Evolutionary conservation across 495 filamentous ascomycete genomes (phyloP).

Genomic region (Neurospora tetrasperma): DNA sequence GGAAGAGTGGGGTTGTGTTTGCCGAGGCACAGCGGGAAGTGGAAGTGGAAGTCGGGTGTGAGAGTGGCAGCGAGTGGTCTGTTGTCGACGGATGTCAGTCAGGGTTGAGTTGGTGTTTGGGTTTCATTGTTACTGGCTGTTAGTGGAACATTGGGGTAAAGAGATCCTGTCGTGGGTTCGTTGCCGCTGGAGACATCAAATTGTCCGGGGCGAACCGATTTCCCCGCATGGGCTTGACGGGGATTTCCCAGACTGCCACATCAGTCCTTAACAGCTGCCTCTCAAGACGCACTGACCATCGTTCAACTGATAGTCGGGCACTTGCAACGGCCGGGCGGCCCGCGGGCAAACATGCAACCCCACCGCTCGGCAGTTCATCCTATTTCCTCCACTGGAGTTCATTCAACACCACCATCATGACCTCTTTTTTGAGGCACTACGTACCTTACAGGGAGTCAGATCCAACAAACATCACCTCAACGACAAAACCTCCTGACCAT

Average conservation of each 20-base stretch:
- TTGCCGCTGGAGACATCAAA: not conserved
- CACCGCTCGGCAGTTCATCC: not conserved
- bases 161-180: not conserved
- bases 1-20: slow-evolving; percentile 12
- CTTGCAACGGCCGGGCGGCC: not conserved
- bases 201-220: not conserved
- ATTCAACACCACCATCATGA: not conserved
- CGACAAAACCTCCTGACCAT: not conserved
- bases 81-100: not conserved
- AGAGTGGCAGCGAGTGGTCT: no score
- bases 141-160: not conserved
- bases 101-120: not conserved
- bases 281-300: not conserved
- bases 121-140: not conserved
- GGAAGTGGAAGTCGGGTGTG: not conserved
- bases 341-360: not conserved
- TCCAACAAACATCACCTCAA: not conserved
- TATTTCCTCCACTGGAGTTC: no score
- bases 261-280: not conserved
- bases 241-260: not conserved
- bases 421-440: no score
- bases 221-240: not conserved
- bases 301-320: not conserved
- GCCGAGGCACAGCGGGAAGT: slow-evolving; percentile 12
- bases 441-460: no score